Evolutionary conservation across 78 protist species (phyloP), one percentile per base, ranked within the genome.

Genomic region (Cyanophora paradoxa): DNA sequence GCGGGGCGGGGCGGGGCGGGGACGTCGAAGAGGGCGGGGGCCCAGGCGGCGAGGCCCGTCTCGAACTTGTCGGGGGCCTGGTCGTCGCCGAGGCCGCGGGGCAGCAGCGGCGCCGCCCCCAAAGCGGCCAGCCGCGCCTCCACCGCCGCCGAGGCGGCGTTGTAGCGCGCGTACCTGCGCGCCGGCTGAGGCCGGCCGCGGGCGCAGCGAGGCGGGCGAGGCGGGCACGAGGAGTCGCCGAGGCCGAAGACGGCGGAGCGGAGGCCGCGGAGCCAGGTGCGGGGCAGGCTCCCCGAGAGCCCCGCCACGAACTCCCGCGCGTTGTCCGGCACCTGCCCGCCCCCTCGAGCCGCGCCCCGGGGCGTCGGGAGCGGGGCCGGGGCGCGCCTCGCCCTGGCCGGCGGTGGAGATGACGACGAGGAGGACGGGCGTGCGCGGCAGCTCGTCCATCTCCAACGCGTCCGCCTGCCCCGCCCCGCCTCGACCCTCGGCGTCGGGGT

Each of bases 301-400:
- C n/a, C 66, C 69, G 42, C 64, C 84, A 83, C 72, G 30, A 84
- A 74, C 14, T 74, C 74, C n/a, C 33, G 30, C 5, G 69, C n/a
- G 72, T 85, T 85, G n/a, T 28, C 71, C 8, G 81, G 76, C 46
- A 67, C n/a, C n/a, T n/a, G n/a, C n/a, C n/a, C n/a, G n/a, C n/a
- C n/a, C n/a, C n/a, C n/a, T n/a, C n/a, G n/a, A n/a, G n/a, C n/a
- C n/a, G n/a, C n/a, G n/a, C n/a, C n/a, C n/a, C n/a, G n/a, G n/a
- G n/a, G n/a, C n/a, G n/a, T n/a, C n/a, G n/a, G n/a, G n/a, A n/a
- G n/a, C n/a, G n/a, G n/a, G n/a, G n/a, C n/a, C n/a, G n/a, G n/a
- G n/a, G n/a, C n/a, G n/a, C n/a, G n/a, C 72, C 65, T 79, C 89
- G 48, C 89, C 89, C 72, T 85, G 89, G 0, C 89, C 89, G 17